Conservation (phyloP, 2,329 filamentous ascomycete species). For the Cytospora leucostoma region DNA sequence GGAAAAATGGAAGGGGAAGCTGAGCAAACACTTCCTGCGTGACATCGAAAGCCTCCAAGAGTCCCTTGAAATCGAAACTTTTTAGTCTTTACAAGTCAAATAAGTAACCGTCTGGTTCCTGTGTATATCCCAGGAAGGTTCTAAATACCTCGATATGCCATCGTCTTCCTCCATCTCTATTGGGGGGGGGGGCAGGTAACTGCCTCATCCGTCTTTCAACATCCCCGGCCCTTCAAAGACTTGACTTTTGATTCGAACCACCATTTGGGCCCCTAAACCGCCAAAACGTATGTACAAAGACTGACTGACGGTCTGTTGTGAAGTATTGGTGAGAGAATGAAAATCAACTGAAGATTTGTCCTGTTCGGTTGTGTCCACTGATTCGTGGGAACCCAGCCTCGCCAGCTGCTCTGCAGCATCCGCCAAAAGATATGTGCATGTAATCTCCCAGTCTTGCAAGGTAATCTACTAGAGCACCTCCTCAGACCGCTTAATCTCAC, state of each 20-base stretch:
- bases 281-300: not conserved
- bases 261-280: not conserved
- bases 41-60: not conserved
- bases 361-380: not conserved
- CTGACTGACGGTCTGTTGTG: not conserved
- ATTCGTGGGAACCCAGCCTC: not conserved
- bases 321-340: not conserved
- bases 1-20: not conserved
- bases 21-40: not conserved
- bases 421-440: not conserved
- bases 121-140: not conserved
- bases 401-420: not conserved
- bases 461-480: constrained; percentile 34
- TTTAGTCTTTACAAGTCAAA: too few species aligned
- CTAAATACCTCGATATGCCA: not conserved
- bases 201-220: not conserved
- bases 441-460: not conserved
- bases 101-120: not conserved
- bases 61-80: too few species aligned
- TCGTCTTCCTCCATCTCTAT: not conserved
- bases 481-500: constrained; percentile 37
- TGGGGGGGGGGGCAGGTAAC: too few species aligned
- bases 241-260: not conserved
- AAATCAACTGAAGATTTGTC: not conserved
- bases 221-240: not conserved